Percentiles rank a stretch among this genome's conserved stretches.
Evolutionary conservation across 768 basidiomycete species (phyloP).

Genomic region (Kwoniella sp.): DNA sequence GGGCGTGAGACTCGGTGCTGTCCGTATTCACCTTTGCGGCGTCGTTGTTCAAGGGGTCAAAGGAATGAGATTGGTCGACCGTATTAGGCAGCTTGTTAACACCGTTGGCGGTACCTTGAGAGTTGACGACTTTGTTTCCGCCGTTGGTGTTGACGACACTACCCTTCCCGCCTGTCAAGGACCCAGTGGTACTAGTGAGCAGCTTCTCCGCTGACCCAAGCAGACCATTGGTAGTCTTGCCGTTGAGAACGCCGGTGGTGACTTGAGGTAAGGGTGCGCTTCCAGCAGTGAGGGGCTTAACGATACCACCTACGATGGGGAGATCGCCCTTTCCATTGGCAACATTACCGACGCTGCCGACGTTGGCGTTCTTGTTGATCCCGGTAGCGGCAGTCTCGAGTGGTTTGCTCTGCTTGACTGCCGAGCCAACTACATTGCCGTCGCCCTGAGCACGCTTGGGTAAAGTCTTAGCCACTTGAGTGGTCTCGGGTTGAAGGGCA

Average conservation of each 20-base stretch:
- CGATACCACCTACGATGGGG: neutral
- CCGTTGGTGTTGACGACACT: neutral
- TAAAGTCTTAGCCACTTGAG: conserved; percentile 2
- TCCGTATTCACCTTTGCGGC: conserved; percentile 4
- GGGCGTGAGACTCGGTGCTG: conserved; percentile 1
- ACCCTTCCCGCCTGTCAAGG: conserved; percentile 2
- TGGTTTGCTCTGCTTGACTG: neutral
- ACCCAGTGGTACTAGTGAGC: conserved; percentile 3
- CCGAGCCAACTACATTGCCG: neutral
- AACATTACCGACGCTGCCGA: neutral
- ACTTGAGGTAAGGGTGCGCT: neutral
- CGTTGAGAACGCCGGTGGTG: conserved; percentile 1
- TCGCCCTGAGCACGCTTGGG: neutral
- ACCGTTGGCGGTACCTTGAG: neutral
- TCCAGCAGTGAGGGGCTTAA: neutral
- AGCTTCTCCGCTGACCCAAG: conserved; percentile 2
- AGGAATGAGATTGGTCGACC: neutral
- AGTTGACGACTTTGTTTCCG: neutral
- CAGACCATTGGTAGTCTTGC: neutral
- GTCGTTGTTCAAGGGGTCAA: conserved; percentile 7
- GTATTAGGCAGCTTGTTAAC: conserved; percentile 6
- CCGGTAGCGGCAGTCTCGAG: conserved; percentile 5
- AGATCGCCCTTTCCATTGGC: neutral
- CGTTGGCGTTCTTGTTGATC: neutral
- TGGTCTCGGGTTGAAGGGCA: conserved; percentile 1